Conservation (phyloP, 345 rosid genomes). For the Mallotus nudiflorus region DNA sequence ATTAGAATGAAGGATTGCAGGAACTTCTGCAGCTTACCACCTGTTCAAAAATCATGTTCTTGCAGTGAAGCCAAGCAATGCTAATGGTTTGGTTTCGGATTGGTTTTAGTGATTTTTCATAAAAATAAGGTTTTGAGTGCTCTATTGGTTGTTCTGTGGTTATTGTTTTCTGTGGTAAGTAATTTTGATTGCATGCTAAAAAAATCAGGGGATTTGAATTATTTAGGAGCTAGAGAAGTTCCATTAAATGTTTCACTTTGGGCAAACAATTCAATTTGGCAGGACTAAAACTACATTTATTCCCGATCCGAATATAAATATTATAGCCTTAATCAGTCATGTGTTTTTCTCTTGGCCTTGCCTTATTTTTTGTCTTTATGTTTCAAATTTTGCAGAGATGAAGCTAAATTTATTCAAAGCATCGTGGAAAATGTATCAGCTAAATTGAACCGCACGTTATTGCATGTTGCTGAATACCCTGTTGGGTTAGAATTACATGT, state of each 20-base stretch:
- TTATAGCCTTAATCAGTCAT: background rate
- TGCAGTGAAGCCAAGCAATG: too few relatives aligned
- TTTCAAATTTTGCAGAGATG: slow-evolving; percentile 1
- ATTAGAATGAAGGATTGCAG: too few relatives aligned
- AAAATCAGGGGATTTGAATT: background rate
- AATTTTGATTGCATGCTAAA: background rate
- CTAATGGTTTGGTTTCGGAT: too few relatives aligned
- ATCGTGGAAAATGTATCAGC: slow-evolving; percentile 6
- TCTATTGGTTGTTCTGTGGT: too few relatives aligned
- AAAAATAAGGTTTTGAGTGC: too few relatives aligned
- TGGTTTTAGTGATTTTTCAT: too few relatives aligned
- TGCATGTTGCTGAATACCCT: slow-evolving; percentile 13
- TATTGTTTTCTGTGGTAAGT: too few relatives aligned
- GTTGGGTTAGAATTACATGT: slow-evolving; percentile 10
- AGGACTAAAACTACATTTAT: too few relatives aligned
- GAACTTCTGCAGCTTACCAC: too few relatives aligned
- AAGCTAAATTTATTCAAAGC: slow-evolving; percentile 10
- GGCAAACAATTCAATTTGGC: background rate
- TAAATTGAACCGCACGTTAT: slow-evolving; percentile 3
- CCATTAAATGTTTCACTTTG: background rate
- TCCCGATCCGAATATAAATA: too few relatives aligned
- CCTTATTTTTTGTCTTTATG: background rate
- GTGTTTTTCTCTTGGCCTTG: background rate
- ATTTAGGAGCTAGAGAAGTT: too few relatives aligned
- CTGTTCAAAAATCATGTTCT: too few relatives aligned